Evolutionary conservation across 2,329 filamentous ascomycete genomes (phyloP), one percentile per base, ranked within the genome.

Genomic region (Nemania sp.): DNA sequence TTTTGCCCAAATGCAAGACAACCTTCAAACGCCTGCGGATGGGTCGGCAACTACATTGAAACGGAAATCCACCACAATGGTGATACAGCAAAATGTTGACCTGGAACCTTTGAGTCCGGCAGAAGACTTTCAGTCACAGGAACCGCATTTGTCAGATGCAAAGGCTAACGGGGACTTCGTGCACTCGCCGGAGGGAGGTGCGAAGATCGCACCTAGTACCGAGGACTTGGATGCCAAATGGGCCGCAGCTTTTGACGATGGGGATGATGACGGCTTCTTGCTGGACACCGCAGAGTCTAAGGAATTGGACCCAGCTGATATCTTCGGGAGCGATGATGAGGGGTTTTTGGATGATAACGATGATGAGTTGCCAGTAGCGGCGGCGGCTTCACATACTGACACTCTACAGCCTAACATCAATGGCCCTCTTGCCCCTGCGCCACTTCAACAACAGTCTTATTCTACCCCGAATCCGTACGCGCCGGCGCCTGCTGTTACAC

Each of bases 271-370:
- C 21, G 81, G 81, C 21, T 82, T 87, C 43, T 79, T 90, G 12
- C 74, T 87, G 10, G 86, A 91, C 34, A 76, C 75, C 1, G 71
- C 73, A 25, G 78, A 78, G 35, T 62, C 70, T 3, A 78, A 81
- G 43, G 81, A 81, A 54, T 70, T 90, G 17, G 87, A 91, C 66
- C 82, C 87, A 0, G 78, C 84, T 25, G 81, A 83, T 1, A 87
- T 94, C 67, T 87, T 93, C 65, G 87, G 90, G 47, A 93, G 93
- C 67, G 93, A 97, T 72, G 90, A 91, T 65, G 90, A 93, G 70
- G 92, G 91, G 0, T 90, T 97, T 62, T 78, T 97, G 10, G 88
- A 96, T 6, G 92, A 93, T 59, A 81, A 79, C 11, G 77, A 93
- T 59, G 81, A 79, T 11, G 77, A 81, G 18, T 72, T 80, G 37